Conservation (phyloP, 176 grass and related monocot species). For the Neostapfia colusana region DNA sequence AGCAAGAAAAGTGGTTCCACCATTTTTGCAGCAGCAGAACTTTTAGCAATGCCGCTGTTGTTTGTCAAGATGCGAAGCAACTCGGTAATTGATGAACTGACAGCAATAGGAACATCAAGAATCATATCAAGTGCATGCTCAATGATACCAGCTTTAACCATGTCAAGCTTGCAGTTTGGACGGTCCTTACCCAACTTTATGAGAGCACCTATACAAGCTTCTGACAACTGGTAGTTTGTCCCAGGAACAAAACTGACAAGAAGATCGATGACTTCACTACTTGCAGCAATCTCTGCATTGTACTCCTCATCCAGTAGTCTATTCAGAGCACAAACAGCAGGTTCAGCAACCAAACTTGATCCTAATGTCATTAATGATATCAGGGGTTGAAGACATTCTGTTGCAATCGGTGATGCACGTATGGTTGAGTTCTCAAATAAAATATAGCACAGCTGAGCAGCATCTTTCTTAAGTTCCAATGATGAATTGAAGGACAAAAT, state of each 20-base stretch:
- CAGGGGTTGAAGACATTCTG: slow-evolving; percentile 80
- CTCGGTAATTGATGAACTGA: slow-evolving; percentile 83
- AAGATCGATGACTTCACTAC: slow-evolving; percentile 71
- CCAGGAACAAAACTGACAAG: slow-evolving; percentile 82
- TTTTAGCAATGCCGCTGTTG: slow-evolving; percentile 94
- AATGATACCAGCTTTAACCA: slow-evolving; percentile 95
- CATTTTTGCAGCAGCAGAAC: slow-evolving; percentile 82
- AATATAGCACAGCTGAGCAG: slow-evolving; percentile 92
- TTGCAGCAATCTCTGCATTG: slow-evolving; percentile 83
- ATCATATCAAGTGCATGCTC: slow-evolving; percentile 91
- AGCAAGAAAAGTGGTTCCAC: slow-evolving; percentile 97
- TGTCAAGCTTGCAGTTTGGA: slow-evolving; percentile 91
- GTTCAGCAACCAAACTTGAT: slow-evolving; percentile 61
- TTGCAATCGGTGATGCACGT: slow-evolving; percentile 61
- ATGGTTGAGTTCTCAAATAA: slow-evolving; percentile 82
- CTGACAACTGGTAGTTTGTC: slow-evolving; percentile 71
- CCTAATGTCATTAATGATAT: slow-evolving; percentile 76
- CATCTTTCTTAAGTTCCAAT: slow-evolving; percentile 86
- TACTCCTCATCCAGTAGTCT: slow-evolving; percentile 81
- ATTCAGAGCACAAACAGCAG: slow-evolving; percentile 74
- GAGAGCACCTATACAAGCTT: slow-evolving; percentile 74
- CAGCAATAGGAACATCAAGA: slow-evolving; percentile 81
- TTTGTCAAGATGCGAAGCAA: slow-evolving; percentile 97
- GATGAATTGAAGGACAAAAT: slow-evolving; percentile 71
- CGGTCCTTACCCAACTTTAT: slow-evolving; percentile 97